Conservation (phyloP, 2,329 filamentous ascomycete species). For the Aspergillus sp. region DNA sequence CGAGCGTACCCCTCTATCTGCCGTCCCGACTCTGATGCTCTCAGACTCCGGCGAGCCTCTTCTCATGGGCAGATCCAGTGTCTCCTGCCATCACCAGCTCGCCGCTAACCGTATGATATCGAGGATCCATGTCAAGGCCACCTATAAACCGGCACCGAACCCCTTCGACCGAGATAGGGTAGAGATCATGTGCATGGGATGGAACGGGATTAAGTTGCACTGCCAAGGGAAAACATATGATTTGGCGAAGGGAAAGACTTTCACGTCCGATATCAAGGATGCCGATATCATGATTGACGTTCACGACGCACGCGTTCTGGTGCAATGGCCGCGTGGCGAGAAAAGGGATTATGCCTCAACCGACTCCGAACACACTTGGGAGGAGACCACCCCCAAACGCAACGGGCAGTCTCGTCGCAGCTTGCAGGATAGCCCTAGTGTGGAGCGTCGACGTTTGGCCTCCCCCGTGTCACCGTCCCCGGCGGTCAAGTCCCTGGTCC, state of each 20-base stretch:
- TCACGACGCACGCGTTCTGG: conserved; percentile 83
- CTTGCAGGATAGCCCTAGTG: conserved; percentile 50
- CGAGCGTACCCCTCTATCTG: conserved; percentile 79
- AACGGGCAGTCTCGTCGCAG: conserved; percentile 26
- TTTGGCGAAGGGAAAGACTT: conserved; percentile 81
- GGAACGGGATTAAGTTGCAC: conserved; percentile 93
- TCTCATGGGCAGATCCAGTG: conserved; percentile 89
- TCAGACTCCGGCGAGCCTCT: conserved; percentile 77
- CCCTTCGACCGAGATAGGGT: conserved; percentile 73
- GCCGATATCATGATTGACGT: conserved; percentile 94
- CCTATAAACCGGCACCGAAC: conserved; percentile 70
- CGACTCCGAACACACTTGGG: conserved; percentile 70
- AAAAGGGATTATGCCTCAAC: conserved; percentile 53
- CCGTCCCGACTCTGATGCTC: conserved; percentile 79
- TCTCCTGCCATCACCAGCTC: conserved; percentile 92
- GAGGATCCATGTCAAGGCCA: conserved; percentile 85
- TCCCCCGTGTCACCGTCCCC: conserved; percentile 77
- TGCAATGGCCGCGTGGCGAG: conserved; percentile 75
- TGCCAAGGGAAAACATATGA: conserved; percentile 87
- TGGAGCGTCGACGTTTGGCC: conserved; percentile 60
- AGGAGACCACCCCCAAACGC: conserved; percentile 50
- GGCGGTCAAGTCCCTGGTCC: conserved; percentile 47
- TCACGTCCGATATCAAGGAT: conserved; percentile 83
- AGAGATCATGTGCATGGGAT: conserved; percentile 87
- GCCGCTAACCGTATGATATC: conserved; percentile 91